Evolutionary conservation across 768 basidiomycete species (phyloP), one percentile per base, ranked within the genome.

Genomic region (Austroboletus eburneus): DNA sequence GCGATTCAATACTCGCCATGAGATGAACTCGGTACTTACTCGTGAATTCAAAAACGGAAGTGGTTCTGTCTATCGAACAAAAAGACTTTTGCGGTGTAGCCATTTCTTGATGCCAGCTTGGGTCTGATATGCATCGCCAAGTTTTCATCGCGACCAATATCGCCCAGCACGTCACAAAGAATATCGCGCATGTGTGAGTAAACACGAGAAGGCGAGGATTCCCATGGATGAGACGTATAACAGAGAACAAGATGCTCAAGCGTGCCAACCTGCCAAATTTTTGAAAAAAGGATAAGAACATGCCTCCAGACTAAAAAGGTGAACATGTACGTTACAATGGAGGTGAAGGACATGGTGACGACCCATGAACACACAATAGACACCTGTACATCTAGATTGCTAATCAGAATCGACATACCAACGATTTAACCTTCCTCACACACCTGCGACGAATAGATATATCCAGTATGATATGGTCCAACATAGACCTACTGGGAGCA

Each of bases 201-300:
- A 50, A 39, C 37, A 16, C 24, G 8, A 42, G 40, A 13, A 52
- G n/a, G 14, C n/a, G 42, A 9, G 16, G 34, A 13, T 17, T 25
- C 29, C 14, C 24, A 14, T 30, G 32, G 20, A 57, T 6, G 30
- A 59, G 32, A 9, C 56, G 56, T 37, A 38, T 47, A 23, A 59
- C 40, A 12, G 57, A 59, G 22, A 48, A 49, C 23, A 57, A 17
- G 21, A 57, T 42, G 45, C 57, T 57, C 34, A 57, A 5, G 12
- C 50, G 43, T 1, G 40, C 46, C 4, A 35, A 16, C 41, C 52
- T 54, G 21, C n/a, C n/a, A n/a, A n/a, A n/a, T n/a, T n/a, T n/a
- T n/a, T n/a, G n/a, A n/a, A n/a, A n/a, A 7, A 44, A n/a, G 13
- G 8, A 32, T 37, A n/a, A 44, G 17, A 4, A 20, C 13, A 18